These are phyloP conservation scores for Russula sp. DNA, from an alignment of 768 basidiomycete species.

Conservation along the genomic window DNA sequence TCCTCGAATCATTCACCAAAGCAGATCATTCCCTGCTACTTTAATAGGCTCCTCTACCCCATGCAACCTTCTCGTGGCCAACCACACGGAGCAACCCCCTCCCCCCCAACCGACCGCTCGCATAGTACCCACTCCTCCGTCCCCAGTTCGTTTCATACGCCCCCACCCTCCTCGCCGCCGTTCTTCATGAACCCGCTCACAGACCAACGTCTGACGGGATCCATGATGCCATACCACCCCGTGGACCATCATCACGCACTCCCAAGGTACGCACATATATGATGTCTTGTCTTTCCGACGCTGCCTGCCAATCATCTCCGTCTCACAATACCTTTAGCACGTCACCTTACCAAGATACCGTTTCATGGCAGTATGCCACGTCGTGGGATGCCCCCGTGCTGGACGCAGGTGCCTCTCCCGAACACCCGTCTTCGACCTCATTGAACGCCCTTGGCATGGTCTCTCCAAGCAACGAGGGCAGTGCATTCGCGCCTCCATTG, in stretches of 20 bases:
- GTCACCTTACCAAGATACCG: conserved; percentile 15
- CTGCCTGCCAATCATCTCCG: neutral
- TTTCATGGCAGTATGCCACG: conserved; percentile 15
- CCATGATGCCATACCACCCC: conserved; percentile 20
- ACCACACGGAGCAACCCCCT: conserved; percentile 18
- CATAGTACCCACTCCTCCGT: neutral
- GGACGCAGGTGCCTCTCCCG: conserved; percentile 7
- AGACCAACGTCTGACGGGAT: conserved; percentile 21
- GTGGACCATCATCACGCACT: conserved; percentile 21
- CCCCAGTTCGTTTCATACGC: conserved; percentile 10
- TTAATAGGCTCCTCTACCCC: neutral
- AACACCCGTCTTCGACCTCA: conserved; percentile 6
- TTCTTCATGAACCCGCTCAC: conserved; percentile 17
- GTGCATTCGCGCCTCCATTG: conserved; percentile 6
- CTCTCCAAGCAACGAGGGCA: conserved; percentile 18
- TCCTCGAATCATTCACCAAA: conserved; percentile 10
- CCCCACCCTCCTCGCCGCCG: neutral
- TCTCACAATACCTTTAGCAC: conserved; percentile 6
- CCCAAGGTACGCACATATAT: conserved; percentile 1
- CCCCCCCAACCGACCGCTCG: conserved; percentile 15
- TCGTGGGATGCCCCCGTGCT: conserved; percentile 18
- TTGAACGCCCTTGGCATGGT: conserved; percentile 19
- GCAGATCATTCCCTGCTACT: neutral
- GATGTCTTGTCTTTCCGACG: neutral
- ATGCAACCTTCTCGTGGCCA: conserved; percentile 24